Percentiles rank a stretch among this genome's conserved stretches.
Conservation (phyloP, 768 basidiomycete genomes). For the Suillus variegatus region DNA sequence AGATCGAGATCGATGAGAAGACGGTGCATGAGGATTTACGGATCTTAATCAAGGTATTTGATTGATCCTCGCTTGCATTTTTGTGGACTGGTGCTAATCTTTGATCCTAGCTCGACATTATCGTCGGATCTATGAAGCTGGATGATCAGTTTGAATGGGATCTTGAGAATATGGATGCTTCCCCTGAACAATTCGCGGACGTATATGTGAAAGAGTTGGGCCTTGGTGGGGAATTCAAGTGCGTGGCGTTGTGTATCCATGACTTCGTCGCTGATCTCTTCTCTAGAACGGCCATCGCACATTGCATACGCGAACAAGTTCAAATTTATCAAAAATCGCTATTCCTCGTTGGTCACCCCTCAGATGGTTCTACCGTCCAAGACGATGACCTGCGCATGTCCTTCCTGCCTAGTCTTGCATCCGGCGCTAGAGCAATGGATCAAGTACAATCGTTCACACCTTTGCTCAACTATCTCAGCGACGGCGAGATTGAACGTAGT, state of each 20-base stretch:
- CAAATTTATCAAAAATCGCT: constrained; percentile 90
- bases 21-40: constrained; percentile 83
- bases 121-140: constrained; percentile 88
- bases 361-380: constrained; percentile 73
- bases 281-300: constrained; percentile 89
- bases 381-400: constrained; percentile 92
- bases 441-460: constrained; percentile 85
- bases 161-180: constrained; percentile 72
- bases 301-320: constrained; percentile 94
- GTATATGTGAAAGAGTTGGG: constrained; percentile 87
- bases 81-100: background rate
- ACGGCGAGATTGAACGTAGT: constrained; percentile 83
- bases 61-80: constrained; percentile 23
- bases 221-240: constrained; percentile 91
- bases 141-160: constrained; percentile 99
- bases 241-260: constrained; percentile 28
- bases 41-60: constrained; percentile 81
- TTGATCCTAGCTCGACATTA: constrained; percentile 80
- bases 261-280: constrained; percentile 14
- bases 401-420: constrained; percentile 79
- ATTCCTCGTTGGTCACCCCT: constrained; percentile 85
- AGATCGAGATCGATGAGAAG: constrained; percentile 66
- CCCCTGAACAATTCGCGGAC: constrained; percentile 92
- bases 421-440: constrained; percentile 72
- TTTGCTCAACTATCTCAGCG: constrained; percentile 83